Evolutionary conservation across 1,284 basidiomycete species (phyloP).

Genomic region (Kalmanozyma brasiliensis): DNA sequence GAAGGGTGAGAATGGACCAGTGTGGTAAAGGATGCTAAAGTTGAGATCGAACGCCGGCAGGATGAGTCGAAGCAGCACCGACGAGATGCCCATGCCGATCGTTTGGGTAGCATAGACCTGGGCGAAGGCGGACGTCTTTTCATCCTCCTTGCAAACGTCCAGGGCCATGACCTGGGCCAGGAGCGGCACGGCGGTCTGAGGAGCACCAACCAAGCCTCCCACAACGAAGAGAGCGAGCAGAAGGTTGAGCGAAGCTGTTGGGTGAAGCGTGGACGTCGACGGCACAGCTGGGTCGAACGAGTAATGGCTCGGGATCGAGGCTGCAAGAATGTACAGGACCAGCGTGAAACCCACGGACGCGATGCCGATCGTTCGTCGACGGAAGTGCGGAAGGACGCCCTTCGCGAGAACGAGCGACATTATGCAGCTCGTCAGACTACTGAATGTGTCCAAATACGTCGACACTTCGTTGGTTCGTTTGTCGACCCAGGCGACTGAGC

Average conservation of each 20-base stretch:
- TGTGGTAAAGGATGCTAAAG: constrained; percentile 36
- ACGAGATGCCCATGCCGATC: constrained; percentile 21
- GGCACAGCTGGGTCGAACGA: constrained; percentile 29
- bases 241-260: constrained; percentile 19
- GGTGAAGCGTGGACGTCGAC: constrained; percentile 25
- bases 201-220: constrained; percentile 16
- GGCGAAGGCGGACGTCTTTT: constrained; percentile 29
- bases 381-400: constrained; percentile 16
- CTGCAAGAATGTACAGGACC: neutral
- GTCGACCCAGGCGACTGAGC: constrained; percentile 30
- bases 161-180: constrained; percentile 34
- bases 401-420: constrained; percentile 25
- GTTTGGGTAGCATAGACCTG: constrained; percentile 10
- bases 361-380: constrained; percentile 19
- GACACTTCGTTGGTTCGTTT: constrained; percentile 29
- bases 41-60: constrained; percentile 24
- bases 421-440: constrained; percentile 12
- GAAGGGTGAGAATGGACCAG: constrained; percentile 38
- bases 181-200: constrained; percentile 8
- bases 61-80: constrained; percentile 16
- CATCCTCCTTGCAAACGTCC: constrained; percentile 28
- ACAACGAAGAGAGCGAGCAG: neutral
- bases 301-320: constrained; percentile 35
- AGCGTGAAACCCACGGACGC: neutral
- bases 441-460: constrained; percentile 13